Base-by-base conservation (phyloP, 2,329 filamentous ascomycete genomes). In the Alternaria sp. region DNA sequence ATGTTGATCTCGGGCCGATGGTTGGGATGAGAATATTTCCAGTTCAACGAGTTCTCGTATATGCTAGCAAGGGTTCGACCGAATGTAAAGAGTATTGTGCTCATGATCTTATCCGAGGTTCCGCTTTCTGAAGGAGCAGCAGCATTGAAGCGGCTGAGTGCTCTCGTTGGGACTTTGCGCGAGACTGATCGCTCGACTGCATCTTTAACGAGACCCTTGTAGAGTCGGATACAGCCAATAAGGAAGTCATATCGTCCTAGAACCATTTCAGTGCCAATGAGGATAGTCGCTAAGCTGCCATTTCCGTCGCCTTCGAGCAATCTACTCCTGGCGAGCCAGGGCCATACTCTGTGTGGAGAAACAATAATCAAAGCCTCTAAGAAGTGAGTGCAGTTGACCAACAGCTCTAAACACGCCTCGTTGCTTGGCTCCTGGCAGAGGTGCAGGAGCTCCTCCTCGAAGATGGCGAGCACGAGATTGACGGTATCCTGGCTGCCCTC, bases 341-440 rank as follows among this genome's bases (percentile, higher is more conserved):
- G 93, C 94, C 95, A 98, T 6, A 97, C 89, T 61, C 94, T 86
- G 58, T 91, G 91, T 0, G 95, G 94, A 53, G 90, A 87, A n/a
- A 91, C 69, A 10, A 85, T 84, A 27, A 95, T 79, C 18, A 96
- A 81, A 3, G 90, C 88, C 67, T 91, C 86, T 38, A 97, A 82
- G 71, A 98, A 97, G 54, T 93, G 90, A 22, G 94, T 80, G 74
- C 93, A 97, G 25, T 91, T 88, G 49, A 94, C 85, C 2, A 90
- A 84, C 28, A 96, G 84, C 36, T 89, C 86, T 43, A 89, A 80
- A 11, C 88, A 86, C 41, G 89, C 88, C n/a, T 86, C 84, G 38
- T 85, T 82, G 14, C 87, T 86, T 43, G 90, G 87, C 64, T 82
- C 80, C 54, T 81, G 77, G 10, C 81, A 79, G 62, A 83, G 78